Percentiles rank a stretch among this genome's conserved stretches.
phyloP scores from a whole-genome alignment of 1,284 basidiomycete species.

The Ganoderma sinense region DNA sequence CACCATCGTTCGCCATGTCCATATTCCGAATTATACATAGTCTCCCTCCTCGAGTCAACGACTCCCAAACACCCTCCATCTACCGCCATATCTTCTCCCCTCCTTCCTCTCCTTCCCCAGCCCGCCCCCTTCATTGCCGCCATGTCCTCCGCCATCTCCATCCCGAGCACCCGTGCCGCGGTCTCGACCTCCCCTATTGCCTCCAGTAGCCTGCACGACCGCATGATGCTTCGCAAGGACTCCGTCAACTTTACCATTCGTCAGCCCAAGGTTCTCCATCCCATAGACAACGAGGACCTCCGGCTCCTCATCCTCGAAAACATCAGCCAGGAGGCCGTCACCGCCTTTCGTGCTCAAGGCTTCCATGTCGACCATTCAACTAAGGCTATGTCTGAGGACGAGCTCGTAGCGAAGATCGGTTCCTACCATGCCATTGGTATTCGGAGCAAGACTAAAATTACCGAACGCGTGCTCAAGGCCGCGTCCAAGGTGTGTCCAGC shows the following conservation, averaged over 20 bases:
- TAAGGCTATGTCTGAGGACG: conserved; percentile 90
- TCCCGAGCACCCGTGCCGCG: conserved; percentile 45
- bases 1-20: conserved; percentile 25
- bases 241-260: conserved; percentile 46
- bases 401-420: conserved; percentile 89
- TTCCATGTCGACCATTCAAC: conserved; percentile 94
- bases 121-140: conserved; percentile 28
- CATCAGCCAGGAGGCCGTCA: conserved; percentile 92
- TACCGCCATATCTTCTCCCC: background rate
- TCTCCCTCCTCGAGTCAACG: background rate
- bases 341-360: conserved; percentile 83
- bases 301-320: conserved; percentile 92
- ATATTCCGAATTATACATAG: conserved; percentile 29
- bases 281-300: conserved; percentile 79
- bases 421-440: conserved; percentile 96
- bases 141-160: conserved; percentile 49
- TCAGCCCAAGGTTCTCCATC: conserved; percentile 75
- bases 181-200: conserved; percentile 57
- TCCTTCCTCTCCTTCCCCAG: background rate
- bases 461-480: conserved; percentile 87
- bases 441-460: conserved; percentile 97
- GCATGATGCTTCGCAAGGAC: conserved; percentile 45
- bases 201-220: conserved; percentile 53
- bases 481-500: conserved; percentile 72
- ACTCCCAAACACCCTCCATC: conserved; percentile 7